Conservation (phyloP, 768 basidiomycete genomes). For the Tulasnella calospora region DNA sequence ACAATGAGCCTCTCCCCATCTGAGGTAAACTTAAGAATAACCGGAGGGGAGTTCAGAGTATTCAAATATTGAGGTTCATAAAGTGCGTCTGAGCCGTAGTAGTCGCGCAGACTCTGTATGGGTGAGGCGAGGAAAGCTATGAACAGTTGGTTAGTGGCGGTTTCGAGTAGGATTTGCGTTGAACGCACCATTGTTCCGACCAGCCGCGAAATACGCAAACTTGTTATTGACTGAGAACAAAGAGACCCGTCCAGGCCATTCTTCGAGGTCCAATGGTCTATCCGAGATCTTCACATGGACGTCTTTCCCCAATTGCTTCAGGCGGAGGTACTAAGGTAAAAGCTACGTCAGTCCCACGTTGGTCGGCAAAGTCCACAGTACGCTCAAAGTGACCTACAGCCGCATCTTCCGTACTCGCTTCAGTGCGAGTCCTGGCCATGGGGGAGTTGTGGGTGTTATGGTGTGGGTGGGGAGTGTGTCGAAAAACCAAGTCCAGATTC, state of each 20-base stretch:
- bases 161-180: background rate
- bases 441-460: background rate
- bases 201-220: slow-evolving; percentile 27
- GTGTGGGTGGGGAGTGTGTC: background rate
- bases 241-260: slow-evolving; percentile 22
- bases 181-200: slow-evolving; percentile 18
- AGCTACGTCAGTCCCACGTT: slow-evolving; percentile 4
- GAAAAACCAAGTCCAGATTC: slow-evolving; percentile 3
- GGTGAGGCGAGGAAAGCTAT: slow-evolving; percentile 22
- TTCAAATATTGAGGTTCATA: slow-evolving; percentile 1
- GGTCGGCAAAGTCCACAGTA: background rate
- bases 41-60: background rate
- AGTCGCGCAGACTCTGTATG: slow-evolving; percentile 16
- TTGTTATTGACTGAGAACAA: slow-evolving; percentile 27
- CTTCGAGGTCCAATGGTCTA: slow-evolving; percentile 8
- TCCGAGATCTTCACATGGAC: slow-evolving; percentile 15
- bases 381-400: background rate
- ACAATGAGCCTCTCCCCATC: slow-evolving; percentile 25
- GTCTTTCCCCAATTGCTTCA: slow-evolving; percentile 17
- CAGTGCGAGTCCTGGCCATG: background rate
- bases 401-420: slow-evolving; percentile 6
- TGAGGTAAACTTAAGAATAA: slow-evolving; percentile 22
- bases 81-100: slow-evolving; percentile 11
- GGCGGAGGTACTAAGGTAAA: slow-evolving; percentile 20
- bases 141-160: background rate